Base-by-base conservation (phyloP, 2,329 filamentous ascomycete genomes). In the Aspergillus spinulosporus region DNA sequence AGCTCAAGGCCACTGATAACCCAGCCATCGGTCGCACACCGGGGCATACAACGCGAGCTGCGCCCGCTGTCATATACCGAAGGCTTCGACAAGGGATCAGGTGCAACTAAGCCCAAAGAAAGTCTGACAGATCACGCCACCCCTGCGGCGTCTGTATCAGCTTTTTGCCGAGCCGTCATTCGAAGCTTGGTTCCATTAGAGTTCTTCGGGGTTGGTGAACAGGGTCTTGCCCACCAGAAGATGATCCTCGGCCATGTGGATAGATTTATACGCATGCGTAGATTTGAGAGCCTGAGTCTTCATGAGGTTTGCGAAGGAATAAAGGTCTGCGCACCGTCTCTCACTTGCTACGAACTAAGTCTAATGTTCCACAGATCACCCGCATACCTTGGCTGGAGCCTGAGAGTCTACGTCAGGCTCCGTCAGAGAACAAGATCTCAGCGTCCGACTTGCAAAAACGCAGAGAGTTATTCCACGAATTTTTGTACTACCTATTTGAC, bases 401-500 rank as follows among this genome's bases (percentile, higher is more conserved):
- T 34, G 81, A 82, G 1, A 40, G 26, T 8, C 15, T 44, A 11
- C 49, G 60, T 15, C 72, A 69, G 2, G 66, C 71, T 7, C 32
- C 54, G 1, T 66, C 71, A 44, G 40, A 48, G 47, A 56, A 42
- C 12, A 92, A 87, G 54, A 77, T 88, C 49, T 88, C 88, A 58
- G 78, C 80, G 57, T 86, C 88, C 0, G 93, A 97, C 67, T 78
- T 83, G 31, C 75, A 77, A 5, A 97, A 97, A 72, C 86, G 92
- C 8, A 78, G 77, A 28, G 89, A 97, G 67, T 80, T 97, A 0
- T 84, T 97, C 48, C 75, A 86, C 52, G 94, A 99, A 70, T 86
- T 97, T 56, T 66, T 97, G 5, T 97, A 97, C 75, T 99, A 92
- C 70, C 63, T 96, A 3, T 94, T 99, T 66, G 94, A 99, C 72